These are phyloP conservation scores for Saccharum spontaneum DNA, from an alignment of 176 grass and related monocot species.

Conservation along the genomic window DNA sequence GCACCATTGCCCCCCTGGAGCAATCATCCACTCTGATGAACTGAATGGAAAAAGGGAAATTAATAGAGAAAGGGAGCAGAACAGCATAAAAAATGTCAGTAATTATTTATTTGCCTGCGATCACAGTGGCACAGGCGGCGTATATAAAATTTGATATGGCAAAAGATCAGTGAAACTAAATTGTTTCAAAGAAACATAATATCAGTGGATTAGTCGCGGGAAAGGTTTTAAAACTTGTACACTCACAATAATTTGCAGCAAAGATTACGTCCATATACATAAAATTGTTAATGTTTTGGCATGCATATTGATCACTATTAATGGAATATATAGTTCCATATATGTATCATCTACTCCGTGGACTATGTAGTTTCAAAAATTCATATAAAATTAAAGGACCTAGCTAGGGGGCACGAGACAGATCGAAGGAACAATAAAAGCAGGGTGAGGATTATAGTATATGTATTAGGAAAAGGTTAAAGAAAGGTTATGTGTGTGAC, in stretches of 20 bases:
- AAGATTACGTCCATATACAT: too few species aligned
- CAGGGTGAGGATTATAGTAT: not conserved
- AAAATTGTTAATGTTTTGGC: too few species aligned
- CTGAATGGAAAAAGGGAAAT: slow-evolving; percentile 6
- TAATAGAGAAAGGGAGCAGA: not conserved
- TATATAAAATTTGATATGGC: not conserved
- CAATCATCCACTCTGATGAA: slow-evolving; percentile 36
- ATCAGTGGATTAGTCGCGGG: not conserved
- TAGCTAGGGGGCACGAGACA: too few species aligned
- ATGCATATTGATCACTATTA: too few species aligned
- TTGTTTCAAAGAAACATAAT: not conserved
- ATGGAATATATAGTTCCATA: too few species aligned
- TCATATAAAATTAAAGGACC: too few species aligned
- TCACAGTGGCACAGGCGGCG: not conserved
- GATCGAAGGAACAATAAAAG: not conserved
- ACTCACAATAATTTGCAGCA: too few species aligned
- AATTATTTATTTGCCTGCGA: not conserved
- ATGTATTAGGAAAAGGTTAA: not conserved
- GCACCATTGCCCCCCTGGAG: slow-evolving; percentile 35
- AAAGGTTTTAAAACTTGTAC: too few species aligned
- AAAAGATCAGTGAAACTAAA: not conserved
- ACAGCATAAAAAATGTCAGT: not conserved
- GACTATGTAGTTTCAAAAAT: too few species aligned
- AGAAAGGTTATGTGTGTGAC: not conserved
- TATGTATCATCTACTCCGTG: too few species aligned